phyloP scores from a whole-genome alignment of 73 alveolate genomes.

The Uronychia binucleata region DNA sequence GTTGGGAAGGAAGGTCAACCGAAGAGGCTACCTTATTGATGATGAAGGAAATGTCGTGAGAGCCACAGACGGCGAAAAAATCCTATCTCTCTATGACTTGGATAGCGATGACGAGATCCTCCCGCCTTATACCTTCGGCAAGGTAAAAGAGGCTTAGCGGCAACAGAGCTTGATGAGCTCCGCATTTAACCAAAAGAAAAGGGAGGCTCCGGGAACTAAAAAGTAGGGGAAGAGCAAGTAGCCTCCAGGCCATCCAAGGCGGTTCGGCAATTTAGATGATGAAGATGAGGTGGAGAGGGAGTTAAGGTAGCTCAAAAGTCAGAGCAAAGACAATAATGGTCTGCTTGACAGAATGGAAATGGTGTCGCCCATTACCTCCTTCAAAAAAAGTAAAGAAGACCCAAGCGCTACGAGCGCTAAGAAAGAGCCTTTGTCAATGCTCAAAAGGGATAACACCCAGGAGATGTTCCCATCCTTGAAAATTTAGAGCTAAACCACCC shows the following conservation, averaged over 20 bases:
- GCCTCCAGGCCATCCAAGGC: too few species aligned
- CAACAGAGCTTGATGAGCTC: background rate
- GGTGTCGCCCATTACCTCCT: too few species aligned
- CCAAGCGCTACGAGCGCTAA: too few species aligned
- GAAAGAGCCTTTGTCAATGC: too few species aligned
- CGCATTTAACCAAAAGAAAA: background rate
- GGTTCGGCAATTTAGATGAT: background rate
- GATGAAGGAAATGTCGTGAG: conserved; percentile 44
- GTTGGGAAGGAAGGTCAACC: conserved; percentile 40
- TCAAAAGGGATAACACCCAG: conserved; percentile 41
- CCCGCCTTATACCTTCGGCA: conserved; percentile 44
- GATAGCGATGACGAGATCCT: conserved; percentile 63
- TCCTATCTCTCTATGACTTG: conserved; percentile 42
- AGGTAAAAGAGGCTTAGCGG: background rate
- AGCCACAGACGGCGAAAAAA: conserved; percentile 13
- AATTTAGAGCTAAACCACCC: conserved; percentile 25
- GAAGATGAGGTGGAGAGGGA: conserved; percentile 21
- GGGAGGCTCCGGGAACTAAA: background rate
- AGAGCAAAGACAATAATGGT: background rate
- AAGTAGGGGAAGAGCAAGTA: background rate
- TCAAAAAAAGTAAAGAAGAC: too few species aligned
- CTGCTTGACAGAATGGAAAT: too few species aligned
- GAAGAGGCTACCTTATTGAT: conserved; percentile 47
- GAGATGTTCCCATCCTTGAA: conserved; percentile 63
- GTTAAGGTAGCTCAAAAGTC: background rate